Conservation (phyloP, 75 land plant species). For the Pinus tabuliformis region DNA sequence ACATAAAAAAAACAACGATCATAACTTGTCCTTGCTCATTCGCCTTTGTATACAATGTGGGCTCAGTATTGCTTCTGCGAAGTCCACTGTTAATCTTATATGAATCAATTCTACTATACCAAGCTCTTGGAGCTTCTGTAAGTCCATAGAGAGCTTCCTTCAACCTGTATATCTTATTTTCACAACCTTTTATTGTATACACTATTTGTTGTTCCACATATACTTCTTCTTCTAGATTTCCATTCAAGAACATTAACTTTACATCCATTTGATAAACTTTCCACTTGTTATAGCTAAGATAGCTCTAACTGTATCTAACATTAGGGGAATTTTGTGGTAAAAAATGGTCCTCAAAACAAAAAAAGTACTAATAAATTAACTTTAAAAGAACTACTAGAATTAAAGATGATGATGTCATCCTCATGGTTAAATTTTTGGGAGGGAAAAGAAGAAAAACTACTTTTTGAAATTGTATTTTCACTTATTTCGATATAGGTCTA, state of each 20-base stretch:
- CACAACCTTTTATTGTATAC: neutral
- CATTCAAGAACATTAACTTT: neutral
- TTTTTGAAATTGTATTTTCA: too few species aligned
- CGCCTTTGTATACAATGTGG: neutral
- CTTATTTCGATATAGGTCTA: too few species aligned
- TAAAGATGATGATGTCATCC: too few species aligned
- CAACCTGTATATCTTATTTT: neutral
- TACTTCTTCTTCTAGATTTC: slow-evolving; percentile 1
- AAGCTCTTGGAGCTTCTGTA: neutral
- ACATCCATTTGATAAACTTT: slow-evolving; percentile 12
- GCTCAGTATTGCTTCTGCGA: neutral
- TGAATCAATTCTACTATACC: neutral
- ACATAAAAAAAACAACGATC: too few species aligned
- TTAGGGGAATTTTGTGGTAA: too few species aligned
- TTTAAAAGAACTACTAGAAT: too few species aligned
- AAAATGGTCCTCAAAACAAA: too few species aligned
- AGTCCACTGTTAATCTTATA: neutral
- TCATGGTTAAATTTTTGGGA: too few species aligned
- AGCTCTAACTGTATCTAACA: neutral
- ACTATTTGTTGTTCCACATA: slow-evolving; percentile 6
- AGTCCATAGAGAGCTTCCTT: slow-evolving; percentile 12
- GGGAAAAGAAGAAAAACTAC: too few species aligned
- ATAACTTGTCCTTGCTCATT: too few species aligned
- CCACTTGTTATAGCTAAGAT: neutral
- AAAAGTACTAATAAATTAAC: too few species aligned